These are phyloP conservation scores for Penicillium robsamsonii DNA, from an alignment of 495 filamentous ascomycete species.

Conservation along the genomic window DNA sequence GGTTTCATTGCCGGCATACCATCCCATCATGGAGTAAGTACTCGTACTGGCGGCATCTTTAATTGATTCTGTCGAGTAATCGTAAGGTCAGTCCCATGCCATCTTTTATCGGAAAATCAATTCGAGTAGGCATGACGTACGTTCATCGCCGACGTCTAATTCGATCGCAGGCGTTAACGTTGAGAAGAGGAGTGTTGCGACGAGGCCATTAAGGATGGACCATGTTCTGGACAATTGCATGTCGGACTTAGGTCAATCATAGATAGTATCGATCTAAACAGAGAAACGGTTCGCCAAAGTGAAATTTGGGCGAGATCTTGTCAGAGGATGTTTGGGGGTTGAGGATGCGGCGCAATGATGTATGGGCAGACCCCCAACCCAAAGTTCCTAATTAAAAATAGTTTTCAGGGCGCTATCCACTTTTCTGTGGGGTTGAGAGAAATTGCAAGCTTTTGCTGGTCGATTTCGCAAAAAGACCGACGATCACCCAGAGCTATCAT, in stretches of 20 bases:
- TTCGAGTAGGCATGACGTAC: not conserved
- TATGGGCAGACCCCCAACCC: not conserved
- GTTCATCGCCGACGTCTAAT: slow-evolving; percentile 6
- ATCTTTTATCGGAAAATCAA: not conserved
- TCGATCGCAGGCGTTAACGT: slow-evolving; percentile 5
- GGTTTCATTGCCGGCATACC: slow-evolving; percentile 63
- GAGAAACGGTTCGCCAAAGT: not conserved
- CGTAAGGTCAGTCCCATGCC: not conserved
- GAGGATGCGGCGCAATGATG: slow-evolving; percentile 10
- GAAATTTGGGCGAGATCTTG: not conserved
- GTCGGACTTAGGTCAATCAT: slow-evolving; percentile 5
- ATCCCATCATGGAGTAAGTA: slow-evolving; percentile 63
- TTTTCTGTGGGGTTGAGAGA: slow-evolving; percentile 2
- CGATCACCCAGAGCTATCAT: slow-evolving; percentile 11
- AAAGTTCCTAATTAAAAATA: slow-evolving; percentile 11
- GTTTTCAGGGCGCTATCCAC: slow-evolving; percentile 10
- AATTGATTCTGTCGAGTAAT: slow-evolving; percentile 55
- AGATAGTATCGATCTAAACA: not conserved
- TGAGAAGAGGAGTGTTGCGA: slow-evolving; percentile 4
- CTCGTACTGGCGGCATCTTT: slow-evolving; percentile 57
- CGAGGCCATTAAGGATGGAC: slow-evolving; percentile 8
- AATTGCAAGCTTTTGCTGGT: slow-evolving; percentile 13
- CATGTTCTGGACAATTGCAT: slow-evolving; percentile 13
- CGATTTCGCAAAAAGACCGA: slow-evolving; percentile 2
- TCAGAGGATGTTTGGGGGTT: slow-evolving; percentile 3